Evolutionary conservation across 148 eudicot genomes (phyloP).

Genomic region (Pharnaceum exiguum): DNA sequence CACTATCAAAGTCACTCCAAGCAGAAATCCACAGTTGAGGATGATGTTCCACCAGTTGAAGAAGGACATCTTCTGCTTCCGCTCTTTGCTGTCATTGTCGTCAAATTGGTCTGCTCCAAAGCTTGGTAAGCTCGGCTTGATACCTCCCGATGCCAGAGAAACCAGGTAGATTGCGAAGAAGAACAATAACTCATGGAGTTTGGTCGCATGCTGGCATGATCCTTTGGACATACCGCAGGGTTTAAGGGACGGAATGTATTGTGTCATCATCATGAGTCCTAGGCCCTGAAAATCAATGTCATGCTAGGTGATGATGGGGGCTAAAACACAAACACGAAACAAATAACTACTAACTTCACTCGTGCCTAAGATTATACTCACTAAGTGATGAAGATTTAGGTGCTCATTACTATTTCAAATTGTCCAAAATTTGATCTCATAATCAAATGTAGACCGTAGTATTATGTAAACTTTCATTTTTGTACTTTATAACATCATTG

Average conservation of each 20-base stretch:
- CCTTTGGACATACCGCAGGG: slow-evolving; percentile 35
- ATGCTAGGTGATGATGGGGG: background rate
- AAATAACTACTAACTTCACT: no score
- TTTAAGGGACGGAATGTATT: slow-evolving; percentile 46
- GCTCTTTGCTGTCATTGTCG: slow-evolving; percentile 34
- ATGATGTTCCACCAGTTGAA: slow-evolving; percentile 37
- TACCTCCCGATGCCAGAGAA: slow-evolving; percentile 55
- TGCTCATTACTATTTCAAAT: no score
- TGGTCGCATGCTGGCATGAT: slow-evolving; percentile 32
- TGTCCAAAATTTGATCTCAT: no score
- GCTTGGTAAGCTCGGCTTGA: slow-evolving; percentile 51
- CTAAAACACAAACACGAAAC: no score
- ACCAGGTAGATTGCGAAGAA: slow-evolving; percentile 44
- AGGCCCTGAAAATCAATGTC: slow-evolving; percentile 49
- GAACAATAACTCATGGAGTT: slow-evolving; percentile 37
- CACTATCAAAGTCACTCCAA: slow-evolving; percentile 34
- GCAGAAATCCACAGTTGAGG: slow-evolving; percentile 20
- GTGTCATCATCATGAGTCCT: slow-evolving; percentile 51
- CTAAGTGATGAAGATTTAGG: no score
- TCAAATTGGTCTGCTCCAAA: slow-evolving; percentile 76
- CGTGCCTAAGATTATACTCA: no score
- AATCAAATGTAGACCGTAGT: no score
- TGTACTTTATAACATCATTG: no score
- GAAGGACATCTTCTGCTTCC: slow-evolving; percentile 30
- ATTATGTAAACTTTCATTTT: no score